These are phyloP conservation scores for Pisolithus thermaeus DNA, from an alignment of 1,284 basidiomycete genomes.

Conservation along the genomic window DNA sequence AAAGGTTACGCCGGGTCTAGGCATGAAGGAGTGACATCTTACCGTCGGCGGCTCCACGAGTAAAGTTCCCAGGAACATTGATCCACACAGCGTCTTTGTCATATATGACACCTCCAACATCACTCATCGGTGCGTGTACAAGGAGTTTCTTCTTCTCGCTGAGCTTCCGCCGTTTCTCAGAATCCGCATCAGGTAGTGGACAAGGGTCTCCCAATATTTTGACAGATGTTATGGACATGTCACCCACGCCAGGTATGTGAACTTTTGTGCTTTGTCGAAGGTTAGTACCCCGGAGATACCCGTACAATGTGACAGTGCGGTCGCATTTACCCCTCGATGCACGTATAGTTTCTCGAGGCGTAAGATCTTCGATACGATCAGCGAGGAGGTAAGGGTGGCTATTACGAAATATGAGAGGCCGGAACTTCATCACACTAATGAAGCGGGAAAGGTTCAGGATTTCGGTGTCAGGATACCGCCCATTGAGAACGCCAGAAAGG, in stretches of 20 bases:
- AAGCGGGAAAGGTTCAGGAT: constrained; percentile 95
- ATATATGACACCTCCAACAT: constrained; percentile 94
- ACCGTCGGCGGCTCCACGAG: constrained; percentile 62
- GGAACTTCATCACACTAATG: constrained; percentile 98
- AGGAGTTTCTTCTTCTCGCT: constrained; percentile 92
- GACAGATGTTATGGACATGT: constrained; percentile 72
- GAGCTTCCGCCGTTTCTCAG: constrained; percentile 88
- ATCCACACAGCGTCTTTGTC: constrained; percentile 99
- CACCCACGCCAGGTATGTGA: constrained; percentile 94
- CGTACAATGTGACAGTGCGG: constrained; percentile 89
- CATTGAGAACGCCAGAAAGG: constrained; percentile 95
- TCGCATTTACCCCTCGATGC: constrained; percentile 81
- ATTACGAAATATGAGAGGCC: constrained; percentile 95
- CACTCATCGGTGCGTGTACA: constrained; percentile 98
- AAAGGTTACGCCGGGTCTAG: constrained; percentile 2
- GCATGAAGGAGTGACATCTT: constrained; percentile 16
- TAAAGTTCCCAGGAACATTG: constrained; percentile 94
- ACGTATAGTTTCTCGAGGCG: constrained; percentile 80
- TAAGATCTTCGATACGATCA: constrained; percentile 94
- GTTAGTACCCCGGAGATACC: constrained; percentile 91
- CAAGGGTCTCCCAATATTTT: constrained; percentile 87
- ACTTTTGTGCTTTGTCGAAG: constrained; percentile 76
- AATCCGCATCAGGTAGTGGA: constrained; percentile 87
- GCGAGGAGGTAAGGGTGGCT: constrained; percentile 94
- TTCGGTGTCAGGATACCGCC: constrained; percentile 96